These are phyloP conservation scores for Extremus antarcticus DNA, from an alignment of 495 filamentous ascomycete genomes.

Conservation along the genomic window DNA sequence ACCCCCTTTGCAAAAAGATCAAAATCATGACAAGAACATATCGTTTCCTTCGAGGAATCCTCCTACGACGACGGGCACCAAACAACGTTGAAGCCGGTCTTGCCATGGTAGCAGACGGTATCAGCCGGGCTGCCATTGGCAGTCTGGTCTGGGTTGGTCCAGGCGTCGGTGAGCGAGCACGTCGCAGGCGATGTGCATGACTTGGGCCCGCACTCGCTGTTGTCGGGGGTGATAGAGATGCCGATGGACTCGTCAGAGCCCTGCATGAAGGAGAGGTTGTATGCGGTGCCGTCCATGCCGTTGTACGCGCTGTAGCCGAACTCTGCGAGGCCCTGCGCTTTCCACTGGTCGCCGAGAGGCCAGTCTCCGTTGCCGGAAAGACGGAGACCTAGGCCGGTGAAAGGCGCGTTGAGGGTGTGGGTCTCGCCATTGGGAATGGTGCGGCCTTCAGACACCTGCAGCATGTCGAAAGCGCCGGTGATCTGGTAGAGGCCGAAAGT, in stretches of 20 bases:
- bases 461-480: constrained; percentile 13
- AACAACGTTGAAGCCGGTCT: constrained; percentile 10
- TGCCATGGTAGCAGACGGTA: constrained; percentile 11
- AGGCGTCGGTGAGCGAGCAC: background rate
- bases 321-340: constrained; percentile 8
- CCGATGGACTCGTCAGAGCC: constrained; percentile 6
- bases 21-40: background rate
- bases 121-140: constrained; percentile 6
- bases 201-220: background rate
- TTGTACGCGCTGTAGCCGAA: constrained; percentile 7
- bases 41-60: background rate
- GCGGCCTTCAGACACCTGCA: background rate
- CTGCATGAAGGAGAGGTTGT: constrained; percentile 10
- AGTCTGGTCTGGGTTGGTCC: constrained; percentile 6
- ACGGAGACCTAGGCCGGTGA: constrained; percentile 8
- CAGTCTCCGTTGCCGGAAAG: constrained; percentile 11
- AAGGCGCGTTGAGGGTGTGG: constrained; percentile 4
- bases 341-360: constrained; percentile 6
- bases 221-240: background rate
- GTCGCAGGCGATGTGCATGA: background rate
- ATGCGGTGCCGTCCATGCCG: constrained; percentile 11
- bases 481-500: constrained; percentile 5
- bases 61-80: constrained; percentile 8
- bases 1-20: background rate
- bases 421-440: constrained; percentile 1